These are phyloP conservation scores for Emmonsiellopsis sp. DNA, from an alignment of 2,329 filamentous ascomycete genomes.

Conservation along the genomic window DNA sequence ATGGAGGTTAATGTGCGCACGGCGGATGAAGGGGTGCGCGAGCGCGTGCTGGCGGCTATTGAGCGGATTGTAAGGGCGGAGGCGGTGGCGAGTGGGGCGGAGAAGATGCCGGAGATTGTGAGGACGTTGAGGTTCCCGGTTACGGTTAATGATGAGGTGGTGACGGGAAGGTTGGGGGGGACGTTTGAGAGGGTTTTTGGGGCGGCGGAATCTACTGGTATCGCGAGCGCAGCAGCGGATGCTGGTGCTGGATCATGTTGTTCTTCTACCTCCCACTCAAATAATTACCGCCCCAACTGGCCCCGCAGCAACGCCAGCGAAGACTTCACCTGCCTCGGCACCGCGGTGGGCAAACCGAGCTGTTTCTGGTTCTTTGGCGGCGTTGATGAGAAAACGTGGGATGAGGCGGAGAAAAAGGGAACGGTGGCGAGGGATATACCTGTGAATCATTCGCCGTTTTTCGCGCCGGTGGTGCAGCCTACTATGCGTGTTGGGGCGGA, in stretches of 20 bases:
- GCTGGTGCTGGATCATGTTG: not conserved
- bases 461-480: constrained; percentile 51
- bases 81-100: constrained; percentile 42
- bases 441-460: constrained; percentile 51
- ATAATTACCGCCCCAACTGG: constrained; percentile 22
- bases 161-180: constrained; percentile 34
- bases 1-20: constrained; percentile 49
- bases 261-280: not conserved
- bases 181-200: constrained; percentile 43
- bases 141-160: constrained; percentile 42
- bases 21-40: constrained; percentile 37
- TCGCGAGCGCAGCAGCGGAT: not conserved
- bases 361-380: constrained; percentile 52
- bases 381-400: constrained; percentile 42
- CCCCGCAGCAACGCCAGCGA: constrained; percentile 39
- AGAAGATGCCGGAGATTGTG: constrained; percentile 39
- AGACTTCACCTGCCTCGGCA: constrained; percentile 51
- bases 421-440: constrained; percentile 41
- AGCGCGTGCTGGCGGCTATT: constrained; percentile 40
- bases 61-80: constrained; percentile 50
- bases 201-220: constrained; percentile 11
- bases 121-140: constrained; percentile 44
- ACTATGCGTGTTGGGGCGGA: constrained; percentile 47
- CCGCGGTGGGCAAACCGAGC: constrained; percentile 40
- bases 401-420: constrained; percentile 39